These are phyloP conservation scores for Allantophomopsis lycopodina DNA, from an alignment of 2,329 filamentous ascomycete species.

Conservation along the genomic window DNA sequence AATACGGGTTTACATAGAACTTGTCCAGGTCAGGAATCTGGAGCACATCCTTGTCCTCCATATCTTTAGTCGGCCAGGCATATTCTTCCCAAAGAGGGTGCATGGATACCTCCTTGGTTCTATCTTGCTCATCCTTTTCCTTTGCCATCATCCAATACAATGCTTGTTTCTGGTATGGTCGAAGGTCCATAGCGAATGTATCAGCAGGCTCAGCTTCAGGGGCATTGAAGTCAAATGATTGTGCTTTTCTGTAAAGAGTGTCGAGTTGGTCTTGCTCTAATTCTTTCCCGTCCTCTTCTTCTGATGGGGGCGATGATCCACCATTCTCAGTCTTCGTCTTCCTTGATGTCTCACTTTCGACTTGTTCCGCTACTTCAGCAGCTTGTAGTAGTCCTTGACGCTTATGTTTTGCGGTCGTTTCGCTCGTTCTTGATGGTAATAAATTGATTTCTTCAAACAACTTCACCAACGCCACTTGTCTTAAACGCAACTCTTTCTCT, in stretches of 20 bases:
- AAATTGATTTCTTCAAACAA: slow-evolving; percentile 84
- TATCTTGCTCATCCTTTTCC: slow-evolving; percentile 64
- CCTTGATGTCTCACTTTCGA: slow-evolving; percentile 38
- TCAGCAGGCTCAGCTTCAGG: slow-evolving; percentile 73
- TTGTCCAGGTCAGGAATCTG: slow-evolving; percentile 48
- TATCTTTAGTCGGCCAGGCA: slow-evolving; percentile 73
- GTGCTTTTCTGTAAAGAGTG: slow-evolving; percentile 85
- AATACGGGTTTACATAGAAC: slow-evolving; percentile 97
- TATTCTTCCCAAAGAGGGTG: slow-evolving; percentile 98
- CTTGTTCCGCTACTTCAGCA: slow-evolving; percentile 78
- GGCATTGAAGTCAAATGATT: slow-evolving; percentile 90
- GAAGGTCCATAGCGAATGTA: slow-evolving; percentile 69
- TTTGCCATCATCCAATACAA: slow-evolving; percentile 94
- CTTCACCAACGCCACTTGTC: slow-evolving; percentile 79
- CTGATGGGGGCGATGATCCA: slow-evolving; percentile 36
- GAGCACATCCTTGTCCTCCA: slow-evolving; percentile 66
- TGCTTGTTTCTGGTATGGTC: slow-evolving; percentile 91
- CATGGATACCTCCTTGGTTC: slow-evolving; percentile 65
- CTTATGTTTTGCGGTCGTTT: slow-evolving; percentile 62
- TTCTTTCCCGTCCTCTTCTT: slow-evolving; percentile 74
- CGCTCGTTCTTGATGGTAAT: slow-evolving; percentile 60
- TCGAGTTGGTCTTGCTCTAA: slow-evolving; percentile 94
- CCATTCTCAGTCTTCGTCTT: slow-evolving; percentile 7
- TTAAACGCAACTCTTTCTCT: slow-evolving; percentile 68
- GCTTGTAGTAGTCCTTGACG: slow-evolving; percentile 74